Evolutionary conservation across 1,284 basidiomycete genomes (phyloP), one percentile per base, ranked within the genome.

Genomic region (Waitea zeae): DNA sequence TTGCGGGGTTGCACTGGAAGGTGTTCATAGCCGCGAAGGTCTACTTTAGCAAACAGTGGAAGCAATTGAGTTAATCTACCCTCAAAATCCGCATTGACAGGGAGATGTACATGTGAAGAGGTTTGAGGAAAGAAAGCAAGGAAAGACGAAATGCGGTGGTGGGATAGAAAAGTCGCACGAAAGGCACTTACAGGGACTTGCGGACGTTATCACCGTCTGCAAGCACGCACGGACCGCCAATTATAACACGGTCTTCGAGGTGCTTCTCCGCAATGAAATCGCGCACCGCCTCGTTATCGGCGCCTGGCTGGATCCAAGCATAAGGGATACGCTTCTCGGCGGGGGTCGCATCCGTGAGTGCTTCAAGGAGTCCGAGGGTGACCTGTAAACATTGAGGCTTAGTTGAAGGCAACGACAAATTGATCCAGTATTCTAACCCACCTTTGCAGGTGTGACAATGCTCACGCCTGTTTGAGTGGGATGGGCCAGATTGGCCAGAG

Each of bases 251-350:
- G 44, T 71, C 69, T 30, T 58, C 52, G 32, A 84, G 50, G 3
- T 58, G 63, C 39, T 70, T 70, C 36, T 64, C 55, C 24, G 57
- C 54, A 44, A 77, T 65, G 42, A 59, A 75, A 9, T 53, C 43
- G 26, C 50, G 50, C 33, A 75, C 70, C 4, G 51, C 51, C 27
- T 54, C 66, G 46, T 82, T 74, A 43, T 78, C 74, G 7, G 83
- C 80, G 17, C 84, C 84, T 11, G 86, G 86, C 52, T 90, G 86
- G 27, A 89, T 64, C 86, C 86, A 90, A 31, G 88, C 59, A 1
- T 70, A 63, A 12, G 73, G 72, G 7, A 86, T 58, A n/a, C n/a
- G n/a, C n/a, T n/a, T n/a, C n/a, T n/a, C n/a, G n/a, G n/a, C n/a
- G n/a, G n/a, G n/a, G 20, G 58, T 54, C 17, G 75, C 59, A 2